Conservation (phyloP, 2,329 filamentous ascomycete species). For the Cercospora brassicicola region DNA sequence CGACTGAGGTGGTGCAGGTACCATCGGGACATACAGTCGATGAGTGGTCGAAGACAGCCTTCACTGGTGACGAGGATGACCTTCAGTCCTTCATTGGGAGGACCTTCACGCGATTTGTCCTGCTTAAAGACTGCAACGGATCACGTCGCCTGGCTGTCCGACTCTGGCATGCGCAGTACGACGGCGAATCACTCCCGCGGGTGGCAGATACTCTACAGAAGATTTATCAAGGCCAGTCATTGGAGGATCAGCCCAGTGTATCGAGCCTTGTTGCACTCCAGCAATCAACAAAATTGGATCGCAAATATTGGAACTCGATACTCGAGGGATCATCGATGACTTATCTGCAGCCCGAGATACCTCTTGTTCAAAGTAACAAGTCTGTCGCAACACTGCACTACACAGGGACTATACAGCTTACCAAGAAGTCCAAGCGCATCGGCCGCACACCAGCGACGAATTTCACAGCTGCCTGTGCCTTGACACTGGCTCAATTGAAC, state of each 20-base stretch:
- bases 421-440: not conserved
- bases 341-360: not conserved
- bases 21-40: not conserved
- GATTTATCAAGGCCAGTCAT: slow-evolving; percentile 37
- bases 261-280: not conserved
- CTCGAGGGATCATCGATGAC: slow-evolving; percentile 1
- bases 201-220: slow-evolving; percentile 59
- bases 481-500: not conserved
- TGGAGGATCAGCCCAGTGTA: not conserved
- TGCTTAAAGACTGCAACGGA: not conserved
- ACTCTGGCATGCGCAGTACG: slow-evolving; percentile 41
- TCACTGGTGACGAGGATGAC: not conserved
- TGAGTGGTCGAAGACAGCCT: not conserved
- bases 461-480: slow-evolving; percentile 9
- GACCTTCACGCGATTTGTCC: not conserved
- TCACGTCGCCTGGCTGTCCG: slow-evolving; percentile 27
- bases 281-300: not conserved
- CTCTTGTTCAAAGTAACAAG: not conserved
- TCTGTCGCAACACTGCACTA: not conserved
- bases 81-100: not conserved
- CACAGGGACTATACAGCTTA: not conserved
- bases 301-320: not conserved
- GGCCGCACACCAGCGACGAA: slow-evolving; percentile 7
- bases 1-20: not conserved
- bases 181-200: slow-evolving; percentile 52